phyloP scores from a whole-genome alignment of 2,329 filamentous ascomycete species.

The Mycocentrospora acerina region DNA sequence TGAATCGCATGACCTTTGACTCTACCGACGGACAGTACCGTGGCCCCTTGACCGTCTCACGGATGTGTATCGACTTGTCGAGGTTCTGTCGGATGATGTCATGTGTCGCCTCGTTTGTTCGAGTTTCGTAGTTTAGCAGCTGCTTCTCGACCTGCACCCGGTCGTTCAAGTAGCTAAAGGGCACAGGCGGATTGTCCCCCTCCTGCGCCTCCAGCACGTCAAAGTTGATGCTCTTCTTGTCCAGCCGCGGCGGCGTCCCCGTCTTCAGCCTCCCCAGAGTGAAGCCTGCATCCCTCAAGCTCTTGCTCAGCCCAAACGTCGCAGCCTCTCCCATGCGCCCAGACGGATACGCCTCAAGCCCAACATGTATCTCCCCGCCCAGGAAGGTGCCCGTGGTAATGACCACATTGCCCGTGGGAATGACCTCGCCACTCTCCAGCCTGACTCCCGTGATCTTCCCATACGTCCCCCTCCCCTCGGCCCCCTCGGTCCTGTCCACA shows the following conservation, averaged over 20 bases:
- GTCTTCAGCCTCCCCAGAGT: slow-evolving; percentile 89
- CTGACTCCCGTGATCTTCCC: slow-evolving; percentile 81
- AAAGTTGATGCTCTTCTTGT: slow-evolving; percentile 80
- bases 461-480: slow-evolving; percentile 52
- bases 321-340: slow-evolving; percentile 93
- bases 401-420: slow-evolving; percentile 78
- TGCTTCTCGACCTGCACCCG: slow-evolving; percentile 77
- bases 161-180: slow-evolving; percentile 89
- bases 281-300: slow-evolving; percentile 84
- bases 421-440: slow-evolving; percentile 81
- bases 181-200: slow-evolving; percentile 82
- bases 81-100: slow-evolving; percentile 83
- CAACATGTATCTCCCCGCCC: slow-evolving; percentile 95
- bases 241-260: slow-evolving; percentile 86
- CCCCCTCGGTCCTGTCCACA: slow-evolving; percentile 58
- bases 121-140: slow-evolving; percentile 80
- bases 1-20: slow-evolving; percentile 88
- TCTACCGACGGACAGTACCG: slow-evolving; percentile 95
- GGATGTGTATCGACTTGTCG: slow-evolving; percentile 95
- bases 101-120: slow-evolving; percentile 82
- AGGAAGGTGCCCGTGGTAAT: slow-evolving; percentile 97
- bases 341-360: slow-evolving; percentile 78
- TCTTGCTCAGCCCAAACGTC: slow-evolving; percentile 89
- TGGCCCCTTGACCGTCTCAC: slow-evolving; percentile 90
- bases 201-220: slow-evolving; percentile 67